Percentiles rank a stretch among this genome's conserved stretches.
These are phyloP conservation scores for Odonthalia washingtoniensis DNA, from an alignment of 31 red algal species.

Conservation along the genomic window DNA sequence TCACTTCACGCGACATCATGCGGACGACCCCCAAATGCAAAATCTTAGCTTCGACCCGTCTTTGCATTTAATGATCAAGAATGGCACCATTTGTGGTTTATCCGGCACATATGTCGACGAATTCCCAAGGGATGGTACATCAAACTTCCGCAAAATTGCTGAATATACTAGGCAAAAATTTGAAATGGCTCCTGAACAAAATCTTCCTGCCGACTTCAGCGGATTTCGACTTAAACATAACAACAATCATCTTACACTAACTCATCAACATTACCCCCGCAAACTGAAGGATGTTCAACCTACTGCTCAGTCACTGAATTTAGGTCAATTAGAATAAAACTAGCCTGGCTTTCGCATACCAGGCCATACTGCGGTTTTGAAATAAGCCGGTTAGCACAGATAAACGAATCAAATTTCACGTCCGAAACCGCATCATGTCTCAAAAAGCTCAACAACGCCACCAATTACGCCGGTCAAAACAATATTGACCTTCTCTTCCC, in stretches of 20 bases:
- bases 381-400: too few species aligned
- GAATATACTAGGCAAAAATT: background rate
- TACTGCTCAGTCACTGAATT: background rate
- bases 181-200: conserved; percentile 29
- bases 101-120: conserved; percentile 47
- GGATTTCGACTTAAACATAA: conserved; percentile 8
- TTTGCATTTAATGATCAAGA: background rate
- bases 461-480: background rate
- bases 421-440: background rate
- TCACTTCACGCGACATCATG: too few species aligned
- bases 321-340: too few species aligned
- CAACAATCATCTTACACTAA: background rate
- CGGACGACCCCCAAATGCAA: conserved; percentile 17
- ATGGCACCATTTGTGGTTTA: conserved; percentile 22
- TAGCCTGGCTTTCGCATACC: too few species aligned
- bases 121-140: background rate
- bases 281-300: conserved; percentile 26
- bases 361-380: too few species aligned
- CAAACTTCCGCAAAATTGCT: background rate
- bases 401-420: background rate
- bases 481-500: background rate
- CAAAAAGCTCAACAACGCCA: background rate
- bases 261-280: conserved; percentile 20
- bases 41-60: conserved; percentile 46
- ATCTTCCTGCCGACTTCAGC: conserved; percentile 1